Base-by-base conservation (phyloP, 495 filamentous ascomycete species). In the Rhizodiscina lignyota region DNA sequence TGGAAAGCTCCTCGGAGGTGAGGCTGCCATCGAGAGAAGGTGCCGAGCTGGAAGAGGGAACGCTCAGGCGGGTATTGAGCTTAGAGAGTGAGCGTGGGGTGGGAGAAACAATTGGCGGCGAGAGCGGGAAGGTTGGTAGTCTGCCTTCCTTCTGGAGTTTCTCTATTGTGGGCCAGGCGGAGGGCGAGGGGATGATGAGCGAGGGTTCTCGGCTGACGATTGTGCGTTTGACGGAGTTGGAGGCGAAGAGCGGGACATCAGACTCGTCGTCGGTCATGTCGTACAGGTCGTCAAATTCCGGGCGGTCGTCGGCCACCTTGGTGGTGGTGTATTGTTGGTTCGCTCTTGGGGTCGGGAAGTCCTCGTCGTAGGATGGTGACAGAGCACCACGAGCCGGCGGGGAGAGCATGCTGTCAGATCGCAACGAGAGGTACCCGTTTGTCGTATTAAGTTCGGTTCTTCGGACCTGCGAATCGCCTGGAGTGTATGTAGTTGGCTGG, bases 11-110 rank as follows among this genome's bases (percentile, higher is more conserved):
- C 43, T 93, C 83, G 5, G 83, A 91, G 13, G 74, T 77, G 27
- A 85, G 51, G 56, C 83, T 91, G 5, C 83, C 85, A 63, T 92
- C 83, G 2, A 94, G 68, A 6, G 85, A 93, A 4, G 85, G 85
- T 5, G 84, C 73, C 0, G 82, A 76, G 45, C 79, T 82, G n/a
- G 70, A 62, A 13, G 70, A 72, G 6, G 84, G 83, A 11, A 83
- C 66, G 34, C 45, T 44, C 4, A 54, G 41, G 19, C 40, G 42
- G 61, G 70, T 18, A 63, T 67, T 42, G 13, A 92, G 66, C 52
- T 78, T 64, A 13, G 68, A 72, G 29, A 83, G 67, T 18, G 71
- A 67, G 10, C 73, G 74, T 12, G 80, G 78, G 2, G 84, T 86
- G 43, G 92, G 71, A 18, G 77, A 69, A 2, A 91, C 73, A 52